Conservation (phyloP, 2,329 filamentous ascomycete species). For the Chrysoporthe puriensis region DNA sequence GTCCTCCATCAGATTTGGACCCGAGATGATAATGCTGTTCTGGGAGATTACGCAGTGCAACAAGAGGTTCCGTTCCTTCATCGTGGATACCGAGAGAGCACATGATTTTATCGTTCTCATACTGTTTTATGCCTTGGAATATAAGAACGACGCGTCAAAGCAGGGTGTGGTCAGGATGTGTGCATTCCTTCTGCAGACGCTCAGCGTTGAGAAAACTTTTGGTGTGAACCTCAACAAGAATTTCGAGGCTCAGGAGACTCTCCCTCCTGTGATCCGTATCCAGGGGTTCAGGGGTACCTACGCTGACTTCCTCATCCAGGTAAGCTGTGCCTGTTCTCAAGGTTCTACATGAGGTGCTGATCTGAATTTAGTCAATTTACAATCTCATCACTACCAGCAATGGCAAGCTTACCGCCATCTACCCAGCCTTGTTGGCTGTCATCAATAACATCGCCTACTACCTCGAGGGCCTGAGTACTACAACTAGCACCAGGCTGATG, state of each 20-base stretch:
- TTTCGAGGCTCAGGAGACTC: constrained; percentile 85
- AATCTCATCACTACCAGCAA: constrained; percentile 89
- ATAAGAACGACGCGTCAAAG: constrained; percentile 82
- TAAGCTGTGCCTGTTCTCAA: constrained; percentile 46
- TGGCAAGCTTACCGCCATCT: constrained; percentile 86
- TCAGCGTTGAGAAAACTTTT: constrained; percentile 92
- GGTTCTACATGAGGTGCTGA: constrained; percentile 34
- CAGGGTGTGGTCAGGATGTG: constrained; percentile 96
- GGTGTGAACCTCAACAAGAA: constrained; percentile 85
- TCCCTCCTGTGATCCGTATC: constrained; percentile 81
- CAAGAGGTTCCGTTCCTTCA: constrained; percentile 93
- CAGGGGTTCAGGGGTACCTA: constrained; percentile 86
- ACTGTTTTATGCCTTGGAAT: constrained; percentile 90
- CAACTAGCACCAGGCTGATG: constrained; percentile 79
- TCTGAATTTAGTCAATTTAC: constrained; percentile 73
- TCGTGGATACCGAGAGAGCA: constrained; percentile 91
- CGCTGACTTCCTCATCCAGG: constrained; percentile 90
- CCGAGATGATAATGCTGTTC: constrained; percentile 95
- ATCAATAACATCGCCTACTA: constrained; percentile 93
- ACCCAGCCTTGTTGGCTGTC: constrained; percentile 87
- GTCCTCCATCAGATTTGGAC: constrained; percentile 80
- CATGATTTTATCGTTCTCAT: constrained; percentile 92
- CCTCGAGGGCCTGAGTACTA: constrained; percentile 73
- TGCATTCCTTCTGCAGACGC: constrained; percentile 91
- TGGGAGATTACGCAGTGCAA: constrained; percentile 98